Conservation (phyloP, 306 rosid genomes). For the Rosa chinensis region DNA sequence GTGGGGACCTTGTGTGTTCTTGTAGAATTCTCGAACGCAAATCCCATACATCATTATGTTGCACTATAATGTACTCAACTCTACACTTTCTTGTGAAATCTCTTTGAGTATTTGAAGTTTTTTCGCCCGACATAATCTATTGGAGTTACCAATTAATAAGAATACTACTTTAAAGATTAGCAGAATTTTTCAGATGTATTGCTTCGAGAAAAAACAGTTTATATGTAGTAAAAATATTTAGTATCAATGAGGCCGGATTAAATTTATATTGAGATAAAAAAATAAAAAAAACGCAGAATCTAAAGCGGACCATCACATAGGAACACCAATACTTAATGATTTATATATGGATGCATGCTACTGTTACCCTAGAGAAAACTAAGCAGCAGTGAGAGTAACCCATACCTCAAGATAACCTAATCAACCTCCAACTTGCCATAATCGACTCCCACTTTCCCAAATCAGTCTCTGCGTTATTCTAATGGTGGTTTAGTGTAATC, state of each 20-base stretch:
- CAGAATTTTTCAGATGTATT: background rate
- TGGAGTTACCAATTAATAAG: background rate
- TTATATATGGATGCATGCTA: background rate
- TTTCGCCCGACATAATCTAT: background rate
- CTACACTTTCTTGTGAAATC: background rate
- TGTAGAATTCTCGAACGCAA: background rate
- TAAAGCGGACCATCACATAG: background rate
- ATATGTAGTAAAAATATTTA: too few species aligned
- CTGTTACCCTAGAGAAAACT: background rate
- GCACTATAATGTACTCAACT: background rate
- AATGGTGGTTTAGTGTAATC: background rate
- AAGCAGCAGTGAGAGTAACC: background rate
- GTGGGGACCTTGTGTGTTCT: background rate
- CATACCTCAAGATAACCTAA: slow-evolving; percentile 7
- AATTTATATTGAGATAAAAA: background rate
- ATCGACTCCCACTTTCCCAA: background rate
- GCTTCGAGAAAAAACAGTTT: background rate
- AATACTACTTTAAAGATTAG: background rate
- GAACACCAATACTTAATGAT: background rate
- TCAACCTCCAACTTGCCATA: background rate
- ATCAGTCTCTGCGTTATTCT: background rate
- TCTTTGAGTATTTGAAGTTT: too few species aligned
- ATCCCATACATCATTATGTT: background rate
- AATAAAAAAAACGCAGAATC: background rate
- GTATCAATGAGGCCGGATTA: too few species aligned